Conservation (phyloP, 1,139 yeast genomes). For the Nakaseomyces bracarensis region DNA sequence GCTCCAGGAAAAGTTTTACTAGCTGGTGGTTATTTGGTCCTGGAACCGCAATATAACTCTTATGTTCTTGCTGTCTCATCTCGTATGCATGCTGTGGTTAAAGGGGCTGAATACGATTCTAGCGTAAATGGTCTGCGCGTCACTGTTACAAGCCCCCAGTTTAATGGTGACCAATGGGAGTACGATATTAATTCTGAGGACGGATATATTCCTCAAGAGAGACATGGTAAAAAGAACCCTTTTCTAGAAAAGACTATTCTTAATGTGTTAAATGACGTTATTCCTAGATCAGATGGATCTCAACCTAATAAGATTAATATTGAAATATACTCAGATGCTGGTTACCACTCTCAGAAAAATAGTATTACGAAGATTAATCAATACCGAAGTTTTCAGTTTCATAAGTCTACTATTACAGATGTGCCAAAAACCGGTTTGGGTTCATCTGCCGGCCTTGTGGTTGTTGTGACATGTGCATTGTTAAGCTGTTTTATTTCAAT, state of each 20-base stretch:
- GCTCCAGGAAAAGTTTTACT: conserved; percentile 94
- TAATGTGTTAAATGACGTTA: conserved; percentile 47
- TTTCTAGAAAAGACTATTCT: conserved; percentile 59
- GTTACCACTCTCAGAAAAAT: conserved; percentile 70
- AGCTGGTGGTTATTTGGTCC: conserved; percentile 90
- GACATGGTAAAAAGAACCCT: conserved; percentile 48
- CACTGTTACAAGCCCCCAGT: conserved; percentile 69
- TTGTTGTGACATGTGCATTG: conserved; percentile 69
- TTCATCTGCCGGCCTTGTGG: conserved; percentile 88
- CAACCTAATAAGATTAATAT: conserved; percentile 35
- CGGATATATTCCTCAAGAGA: conserved; percentile 25
- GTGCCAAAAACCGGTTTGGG: conserved; percentile 95
- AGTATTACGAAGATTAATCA: conserved; percentile 35
- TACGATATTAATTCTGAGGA: conserved; percentile 34
- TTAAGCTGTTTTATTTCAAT: conserved; percentile 20
- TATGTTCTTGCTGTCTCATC: conserved; percentile 85
- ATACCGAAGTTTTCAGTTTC: conserved; percentile 48
- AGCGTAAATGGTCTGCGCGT: conserved; percentile 30
- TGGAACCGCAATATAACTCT: conserved; percentile 66
- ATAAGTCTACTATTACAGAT: conserved; percentile 48
- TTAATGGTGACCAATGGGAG: conserved; percentile 59
- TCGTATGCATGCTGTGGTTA: conserved; percentile 73
- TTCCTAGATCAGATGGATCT: background rate
- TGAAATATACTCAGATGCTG: conserved; percentile 75
- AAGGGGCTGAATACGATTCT: conserved; percentile 14